Conservation (phyloP, 2,329 filamentous ascomycete species). For the Nakataea oryzae region DNA sequence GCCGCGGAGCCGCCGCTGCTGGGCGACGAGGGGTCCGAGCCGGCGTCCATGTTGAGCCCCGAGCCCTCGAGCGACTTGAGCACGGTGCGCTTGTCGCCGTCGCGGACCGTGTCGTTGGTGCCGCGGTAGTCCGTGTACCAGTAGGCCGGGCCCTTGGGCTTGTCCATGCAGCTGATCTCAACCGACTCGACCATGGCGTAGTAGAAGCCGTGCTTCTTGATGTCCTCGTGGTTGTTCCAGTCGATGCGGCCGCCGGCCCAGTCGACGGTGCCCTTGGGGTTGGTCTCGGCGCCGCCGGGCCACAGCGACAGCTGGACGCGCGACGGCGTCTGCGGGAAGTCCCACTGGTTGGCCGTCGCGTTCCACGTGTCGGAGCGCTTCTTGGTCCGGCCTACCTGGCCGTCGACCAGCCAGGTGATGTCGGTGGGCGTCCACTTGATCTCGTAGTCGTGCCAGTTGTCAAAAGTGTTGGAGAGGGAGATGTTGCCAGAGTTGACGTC, state of each 20-base stretch:
- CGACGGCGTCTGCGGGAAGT: slow-evolving; percentile 83
- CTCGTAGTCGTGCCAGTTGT: slow-evolving; percentile 79
- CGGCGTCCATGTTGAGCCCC: slow-evolving; percentile 59
- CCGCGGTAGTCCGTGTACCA: slow-evolving; percentile 55
- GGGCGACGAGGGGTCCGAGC: slow-evolving; percentile 9
- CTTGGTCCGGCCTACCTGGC: slow-evolving; percentile 62
- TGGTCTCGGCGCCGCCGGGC: slow-evolving; percentile 75
- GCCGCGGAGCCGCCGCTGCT: background rate
- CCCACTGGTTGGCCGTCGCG: slow-evolving; percentile 65
- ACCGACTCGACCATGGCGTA: slow-evolving; percentile 72
- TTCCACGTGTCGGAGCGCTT: slow-evolving; percentile 80
- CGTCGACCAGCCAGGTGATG: slow-evolving; percentile 83
- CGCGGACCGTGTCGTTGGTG: slow-evolving; percentile 67
- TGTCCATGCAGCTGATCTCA: slow-evolving; percentile 75
- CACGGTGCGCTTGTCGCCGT: slow-evolving; percentile 64
- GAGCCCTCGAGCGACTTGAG: slow-evolving; percentile 74
- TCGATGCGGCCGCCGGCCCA: slow-evolving; percentile 90
- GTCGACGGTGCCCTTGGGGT: slow-evolving; percentile 72
- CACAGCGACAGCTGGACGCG: slow-evolving; percentile 91
- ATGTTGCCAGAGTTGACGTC: slow-evolving; percentile 70
- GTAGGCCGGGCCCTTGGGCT: slow-evolving; percentile 58
- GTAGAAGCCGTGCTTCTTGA: slow-evolving; percentile 79
- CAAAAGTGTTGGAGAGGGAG: slow-evolving; percentile 57
- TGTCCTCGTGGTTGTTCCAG: slow-evolving; percentile 67
- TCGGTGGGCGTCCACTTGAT: slow-evolving; percentile 84